phyloP scores from a whole-genome alignment of 306 rosid genomes.

The Vicia faba region DNA sequence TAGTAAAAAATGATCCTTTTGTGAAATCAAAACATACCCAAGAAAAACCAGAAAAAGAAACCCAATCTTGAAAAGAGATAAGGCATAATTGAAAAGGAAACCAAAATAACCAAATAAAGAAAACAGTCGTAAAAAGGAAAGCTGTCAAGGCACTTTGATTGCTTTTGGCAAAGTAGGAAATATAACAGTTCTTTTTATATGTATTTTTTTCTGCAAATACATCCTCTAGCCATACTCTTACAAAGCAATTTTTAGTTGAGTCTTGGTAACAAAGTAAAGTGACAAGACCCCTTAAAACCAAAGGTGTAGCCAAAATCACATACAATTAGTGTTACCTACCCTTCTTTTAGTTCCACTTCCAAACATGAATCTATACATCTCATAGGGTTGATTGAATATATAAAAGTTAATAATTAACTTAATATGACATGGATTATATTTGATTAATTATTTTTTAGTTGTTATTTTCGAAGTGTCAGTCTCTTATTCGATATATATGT shows the following conservation, averaged over 20 bases:
- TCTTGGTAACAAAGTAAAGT: constrained; percentile 42
- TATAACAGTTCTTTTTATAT: constrained; percentile 35
- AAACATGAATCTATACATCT: background rate
- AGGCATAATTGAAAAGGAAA: constrained; percentile 35
- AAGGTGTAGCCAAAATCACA: constrained; percentile 48
- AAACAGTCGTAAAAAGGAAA: constrained; percentile 44
- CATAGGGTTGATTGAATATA: too few relatives aligned
- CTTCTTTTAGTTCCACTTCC: constrained; percentile 10
- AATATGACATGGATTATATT: too few relatives aligned
- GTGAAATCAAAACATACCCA: background rate
- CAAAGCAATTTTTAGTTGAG: constrained; percentile 27
- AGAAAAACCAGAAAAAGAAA: constrained; percentile 14
- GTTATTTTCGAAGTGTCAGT: too few relatives aligned
- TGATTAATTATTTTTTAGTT: too few relatives aligned
- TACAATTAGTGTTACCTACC: constrained; percentile 17
- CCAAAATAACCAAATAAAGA: constrained; percentile 35
- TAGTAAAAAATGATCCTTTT: constrained; percentile 1
- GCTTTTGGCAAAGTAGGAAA: constrained; percentile 47
- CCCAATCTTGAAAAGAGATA: constrained; percentile 31
- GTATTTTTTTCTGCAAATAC: constrained; percentile 39
- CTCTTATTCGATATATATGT: too few relatives aligned
- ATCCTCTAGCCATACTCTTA: constrained; percentile 42
- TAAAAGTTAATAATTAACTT: too few relatives aligned
- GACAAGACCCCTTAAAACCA: constrained; percentile 42
- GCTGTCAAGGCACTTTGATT: constrained; percentile 53